phyloP scores from a whole-genome alignment of 2,329 filamentous ascomycete species.

The Xylariales sp. region DNA sequence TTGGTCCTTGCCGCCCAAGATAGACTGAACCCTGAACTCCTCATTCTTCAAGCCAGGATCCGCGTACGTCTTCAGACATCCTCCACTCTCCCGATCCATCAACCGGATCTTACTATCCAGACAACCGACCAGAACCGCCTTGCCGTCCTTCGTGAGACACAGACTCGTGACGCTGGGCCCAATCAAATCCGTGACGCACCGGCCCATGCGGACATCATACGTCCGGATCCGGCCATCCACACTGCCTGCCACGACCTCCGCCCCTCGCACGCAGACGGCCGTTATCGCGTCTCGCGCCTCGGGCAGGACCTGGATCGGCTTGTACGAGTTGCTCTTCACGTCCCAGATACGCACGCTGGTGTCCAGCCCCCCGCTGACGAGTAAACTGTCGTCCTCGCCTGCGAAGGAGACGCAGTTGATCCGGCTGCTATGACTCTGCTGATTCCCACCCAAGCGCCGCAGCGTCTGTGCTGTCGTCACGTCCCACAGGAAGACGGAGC shows the following conservation, averaged over 20 bases:
- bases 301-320: conserved; percentile 66
- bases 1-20: conserved; percentile 71
- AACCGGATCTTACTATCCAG: conserved; percentile 74
- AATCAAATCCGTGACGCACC: conserved; percentile 65
- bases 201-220: conserved; percentile 80
- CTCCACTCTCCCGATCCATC: conserved; percentile 73
- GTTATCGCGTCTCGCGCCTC: conserved; percentile 70
- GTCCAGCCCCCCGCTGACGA: conserved; percentile 72
- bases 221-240: conserved; percentile 78
- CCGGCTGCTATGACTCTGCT: conserved; percentile 10
- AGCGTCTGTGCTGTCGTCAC: conserved; percentile 75
- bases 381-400: conserved; percentile 67
- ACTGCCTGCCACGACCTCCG: conserved; percentile 67
- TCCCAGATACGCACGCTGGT: conserved; percentile 76
- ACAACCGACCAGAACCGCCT: conserved; percentile 67
- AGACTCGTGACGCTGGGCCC: conserved; percentile 72
- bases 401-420: conserved; percentile 59
- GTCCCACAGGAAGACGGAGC: conserved; percentile 91
- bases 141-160: conserved; percentile 64
- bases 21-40: conserved; percentile 68
- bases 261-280: conserved; percentile 40
- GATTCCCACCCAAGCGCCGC: conserved; percentile 57
- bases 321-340: conserved; percentile 44
- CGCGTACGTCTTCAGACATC: conserved; percentile 67
- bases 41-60: conserved; percentile 57